phyloP scores from a whole-genome alignment of 768 basidiomycete species.

The Wakefieldia striispora region DNA sequence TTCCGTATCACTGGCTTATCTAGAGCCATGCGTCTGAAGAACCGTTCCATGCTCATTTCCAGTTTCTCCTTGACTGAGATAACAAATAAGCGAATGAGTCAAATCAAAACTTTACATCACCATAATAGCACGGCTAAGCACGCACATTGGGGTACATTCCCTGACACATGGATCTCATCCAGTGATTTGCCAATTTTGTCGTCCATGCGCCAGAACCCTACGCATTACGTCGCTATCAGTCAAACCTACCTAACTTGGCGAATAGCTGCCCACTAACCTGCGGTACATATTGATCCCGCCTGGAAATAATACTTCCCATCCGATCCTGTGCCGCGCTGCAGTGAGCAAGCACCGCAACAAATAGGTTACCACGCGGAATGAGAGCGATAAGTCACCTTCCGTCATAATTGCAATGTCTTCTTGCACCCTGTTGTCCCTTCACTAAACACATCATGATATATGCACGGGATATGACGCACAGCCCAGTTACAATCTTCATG shows the following conservation, averaged over 20 bases:
- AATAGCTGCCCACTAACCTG: constrained; percentile 42
- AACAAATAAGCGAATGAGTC: constrained; percentile 4
- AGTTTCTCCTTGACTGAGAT: constrained; percentile 56
- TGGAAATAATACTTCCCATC: constrained; percentile 76
- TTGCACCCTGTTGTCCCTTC: constrained; percentile 40
- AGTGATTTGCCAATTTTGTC: constrained; percentile 75
- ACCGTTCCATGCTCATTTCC: constrained; percentile 62
- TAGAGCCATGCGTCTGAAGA: constrained; percentile 63
- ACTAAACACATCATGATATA: constrained; percentile 1
- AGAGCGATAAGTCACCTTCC: constrained; percentile 41
- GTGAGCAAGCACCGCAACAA: constrained; percentile 19
- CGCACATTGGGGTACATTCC: constrained; percentile 73
- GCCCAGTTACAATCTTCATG: constrained; percentile 56
- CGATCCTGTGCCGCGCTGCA: constrained; percentile 39
- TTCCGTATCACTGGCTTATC: constrained; percentile 71
- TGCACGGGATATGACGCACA: constrained; percentile 43
- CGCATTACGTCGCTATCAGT: constrained; percentile 9
- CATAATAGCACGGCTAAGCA: background rate
- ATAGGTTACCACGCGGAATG: constrained; percentile 5
- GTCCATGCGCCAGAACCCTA: constrained; percentile 75
- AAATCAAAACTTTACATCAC: background rate
- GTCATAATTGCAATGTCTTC: constrained; percentile 61
- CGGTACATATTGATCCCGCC: constrained; percentile 63
- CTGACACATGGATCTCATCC: constrained; percentile 68
- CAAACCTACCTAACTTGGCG: background rate